phyloP scores from a whole-genome alignment of 495 filamentous ascomycete genomes.

The Penicillium taxi region DNA sequence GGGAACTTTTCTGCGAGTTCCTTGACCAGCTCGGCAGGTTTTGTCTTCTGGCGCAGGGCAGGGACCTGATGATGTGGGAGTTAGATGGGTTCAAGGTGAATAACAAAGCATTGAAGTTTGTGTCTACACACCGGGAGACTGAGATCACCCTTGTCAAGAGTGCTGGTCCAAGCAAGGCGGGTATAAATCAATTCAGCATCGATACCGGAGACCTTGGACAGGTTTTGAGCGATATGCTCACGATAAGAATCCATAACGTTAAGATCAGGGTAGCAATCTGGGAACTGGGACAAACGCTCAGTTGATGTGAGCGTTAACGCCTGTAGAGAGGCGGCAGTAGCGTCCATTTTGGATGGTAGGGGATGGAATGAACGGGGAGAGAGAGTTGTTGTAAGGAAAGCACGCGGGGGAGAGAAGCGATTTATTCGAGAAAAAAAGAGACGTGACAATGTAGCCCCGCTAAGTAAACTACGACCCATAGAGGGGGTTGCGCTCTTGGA shows the following conservation, averaged over 20 bases:
- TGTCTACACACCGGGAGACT: conserved; percentile 53
- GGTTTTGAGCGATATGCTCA: conserved; percentile 65
- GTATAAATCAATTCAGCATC: conserved; percentile 69
- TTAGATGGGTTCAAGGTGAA: not conserved
- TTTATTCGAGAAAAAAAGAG: conserved; percentile 12
- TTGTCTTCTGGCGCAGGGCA: conserved; percentile 73
- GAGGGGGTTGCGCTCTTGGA: conserved; percentile 22
- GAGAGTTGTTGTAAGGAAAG: conserved; percentile 15
- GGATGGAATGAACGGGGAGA: too few relatives aligned
- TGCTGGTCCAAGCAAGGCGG: conserved; percentile 70
- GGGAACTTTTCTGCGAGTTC: conserved; percentile 75
- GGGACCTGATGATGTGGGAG: conserved; percentile 40
- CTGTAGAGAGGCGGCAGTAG: conserved; percentile 31
- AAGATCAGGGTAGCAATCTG: conserved; percentile 50
- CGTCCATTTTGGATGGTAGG: conserved; percentile 34
- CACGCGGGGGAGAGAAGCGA: conserved; percentile 12
- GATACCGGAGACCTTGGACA: conserved; percentile 65
- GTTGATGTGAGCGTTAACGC: conserved; percentile 36
- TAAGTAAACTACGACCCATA: conserved; percentile 39
- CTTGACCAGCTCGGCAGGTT: conserved; percentile 60
- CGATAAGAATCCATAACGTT: conserved; percentile 90
- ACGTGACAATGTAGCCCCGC: conserved; percentile 38
- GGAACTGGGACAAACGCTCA: conserved; percentile 30
- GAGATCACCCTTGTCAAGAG: conserved; percentile 85
- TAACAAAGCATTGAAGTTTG: not conserved